Evolutionary conservation across 805 yeast genomes (phyloP), one percentile per base, ranked within the genome.

Genomic region (Maudiozyma pseudohumilis): DNA sequence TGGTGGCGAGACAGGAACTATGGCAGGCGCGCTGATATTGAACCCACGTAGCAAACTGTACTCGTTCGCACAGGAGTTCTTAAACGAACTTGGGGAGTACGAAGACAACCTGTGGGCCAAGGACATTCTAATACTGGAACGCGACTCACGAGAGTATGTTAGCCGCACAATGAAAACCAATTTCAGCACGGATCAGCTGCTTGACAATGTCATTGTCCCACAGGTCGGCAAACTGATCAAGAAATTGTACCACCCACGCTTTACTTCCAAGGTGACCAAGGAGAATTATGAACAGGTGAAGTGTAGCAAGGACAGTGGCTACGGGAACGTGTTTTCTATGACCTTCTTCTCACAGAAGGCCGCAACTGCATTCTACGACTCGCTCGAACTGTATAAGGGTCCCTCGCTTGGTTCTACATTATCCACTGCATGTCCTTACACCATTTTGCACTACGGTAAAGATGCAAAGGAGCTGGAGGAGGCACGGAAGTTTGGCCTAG

Each of bases 381-480:
- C 74, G 11, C 29, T 59, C 26, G 44, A 50, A 1, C 29, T 58
- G 9, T 46, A 47, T 32, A 88, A 88, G 61, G 95, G 96, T 2
- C 96, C 96, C 3, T 80, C 92, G 12, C 68, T 87, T 47, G 96
- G 96, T 10, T 85, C 95, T 0, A 87, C 83, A 60, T 84, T 85
- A 63, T 56, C 60, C 5, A 65, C 87, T 48, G 87, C 87, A 5
- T 87, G 94, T 55, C 96, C 96, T 7, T 88, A 88, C 60, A 72
- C 95, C 6, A 73, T 88, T 33, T 66, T 88, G 41, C 32, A 36
- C 11, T 36, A 31, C 23, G 39, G 39, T 31, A 95, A 95, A 3
- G 33, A 38, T 32, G 85, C 76, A 58, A 70, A 68, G 38, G 95
- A 87, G 58, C 62, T 86, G 40, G 89, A 84, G 42, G 86, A 77